A percentile compares a stretch with the other conserved stretches of the same genome.
phyloP scores from a whole-genome alignment of 768 basidiomycete species.

The Podaxis sp. region DNA sequence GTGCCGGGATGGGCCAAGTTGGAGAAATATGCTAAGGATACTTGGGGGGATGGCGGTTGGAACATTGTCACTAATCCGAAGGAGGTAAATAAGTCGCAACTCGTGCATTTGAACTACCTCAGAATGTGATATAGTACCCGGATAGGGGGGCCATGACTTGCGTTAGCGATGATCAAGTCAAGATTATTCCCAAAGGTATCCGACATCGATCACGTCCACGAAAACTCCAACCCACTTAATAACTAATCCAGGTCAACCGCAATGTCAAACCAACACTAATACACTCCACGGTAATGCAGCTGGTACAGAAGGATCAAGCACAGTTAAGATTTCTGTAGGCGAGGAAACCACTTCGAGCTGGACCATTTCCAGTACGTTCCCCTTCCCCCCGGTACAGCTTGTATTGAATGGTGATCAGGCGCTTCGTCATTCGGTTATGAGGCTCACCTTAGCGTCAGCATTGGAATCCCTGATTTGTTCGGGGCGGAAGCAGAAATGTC shows the following conservation, averaged over 20 bases:
- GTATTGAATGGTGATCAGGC: background rate
- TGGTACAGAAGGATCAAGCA: background rate
- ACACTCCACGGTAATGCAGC: background rate
- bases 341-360: background rate
- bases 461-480: conserved; percentile 5
- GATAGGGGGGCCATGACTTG: background rate
- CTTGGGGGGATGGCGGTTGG: conserved; percentile 15
- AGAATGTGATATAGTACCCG: background rate
- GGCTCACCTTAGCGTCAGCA: background rate
- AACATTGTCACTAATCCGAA: conserved; percentile 16
- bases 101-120: background rate
- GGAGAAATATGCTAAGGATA: conserved; percentile 19
- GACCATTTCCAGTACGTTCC: conserved; percentile 9
- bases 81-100: conserved; percentile 12
- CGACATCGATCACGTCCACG: background rate
- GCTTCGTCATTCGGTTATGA: background rate
- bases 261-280: background rate
- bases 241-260: background rate
- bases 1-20: conserved; percentile 18
- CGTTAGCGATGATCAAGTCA: background rate
- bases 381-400: background rate
- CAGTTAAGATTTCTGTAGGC: background rate
- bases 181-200: conserved; percentile 1
- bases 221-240: background rate
- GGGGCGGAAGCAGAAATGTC: background rate